Evolutionary conservation across 2,329 filamentous ascomycete species (phyloP).

Genomic region (Gliomastix tumulicola): DNA sequence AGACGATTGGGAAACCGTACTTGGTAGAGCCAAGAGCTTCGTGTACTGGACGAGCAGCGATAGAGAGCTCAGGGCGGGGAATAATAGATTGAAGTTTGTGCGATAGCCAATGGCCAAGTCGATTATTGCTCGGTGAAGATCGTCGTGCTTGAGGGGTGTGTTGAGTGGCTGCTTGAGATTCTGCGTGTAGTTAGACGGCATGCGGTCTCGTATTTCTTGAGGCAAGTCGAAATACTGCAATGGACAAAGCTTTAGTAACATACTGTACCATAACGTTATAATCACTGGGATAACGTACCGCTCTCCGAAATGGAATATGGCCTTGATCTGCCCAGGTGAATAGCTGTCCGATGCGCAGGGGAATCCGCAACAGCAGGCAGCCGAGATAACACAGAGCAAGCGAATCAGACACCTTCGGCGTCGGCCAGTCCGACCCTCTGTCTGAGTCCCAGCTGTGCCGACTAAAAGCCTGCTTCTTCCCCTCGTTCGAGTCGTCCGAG

Average conservation of each 20-base stretch:
- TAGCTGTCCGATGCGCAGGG: constrained; percentile 69
- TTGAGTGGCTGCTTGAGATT: constrained; percentile 45
- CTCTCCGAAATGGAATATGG: constrained; percentile 65
- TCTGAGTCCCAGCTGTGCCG: constrained; percentile 18
- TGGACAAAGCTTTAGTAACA: neutral
- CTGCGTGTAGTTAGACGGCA: constrained; percentile 55
- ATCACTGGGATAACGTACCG: constrained; percentile 42
- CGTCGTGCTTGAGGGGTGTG: constrained; percentile 37
- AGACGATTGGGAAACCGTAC: neutral
- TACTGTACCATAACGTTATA: too few relatives aligned
- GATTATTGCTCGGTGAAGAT: constrained; percentile 58
- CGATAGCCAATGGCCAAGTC: constrained; percentile 58
- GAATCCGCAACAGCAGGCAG: constrained; percentile 66
- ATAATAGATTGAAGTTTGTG: constrained; percentile 59
- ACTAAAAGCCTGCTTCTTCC: neutral
- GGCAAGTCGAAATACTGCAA: constrained; percentile 49
- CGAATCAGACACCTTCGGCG: constrained; percentile 67
- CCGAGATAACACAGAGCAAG: constrained; percentile 76
- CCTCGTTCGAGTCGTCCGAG: constrained; percentile 4
- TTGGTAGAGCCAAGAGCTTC: constrained; percentile 56
- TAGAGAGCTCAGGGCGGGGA: constrained; percentile 67
- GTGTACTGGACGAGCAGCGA: constrained; percentile 64
- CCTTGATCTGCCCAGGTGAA: constrained; percentile 59
- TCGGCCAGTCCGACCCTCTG: constrained; percentile 38
- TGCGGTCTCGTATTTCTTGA: constrained; percentile 54